Percentiles rank a stretch among this genome's conserved stretches.
These are phyloP conservation scores for Lipomyces mesembrius DNA, from an alignment of 805 yeast genomes.

Conservation along the genomic window DNA sequence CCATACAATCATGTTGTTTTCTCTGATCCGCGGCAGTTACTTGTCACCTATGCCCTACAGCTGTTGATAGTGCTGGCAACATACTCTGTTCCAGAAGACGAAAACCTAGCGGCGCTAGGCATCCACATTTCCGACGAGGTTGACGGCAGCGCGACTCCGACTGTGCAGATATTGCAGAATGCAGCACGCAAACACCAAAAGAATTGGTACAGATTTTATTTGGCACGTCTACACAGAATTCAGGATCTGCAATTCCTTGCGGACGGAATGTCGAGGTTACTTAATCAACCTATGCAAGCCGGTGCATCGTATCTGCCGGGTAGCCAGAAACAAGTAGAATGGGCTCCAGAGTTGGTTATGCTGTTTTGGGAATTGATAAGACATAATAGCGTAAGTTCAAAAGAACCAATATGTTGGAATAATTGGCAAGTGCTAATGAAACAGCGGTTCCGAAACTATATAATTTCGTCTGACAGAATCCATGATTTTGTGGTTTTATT, in stretches of 20 bases:
- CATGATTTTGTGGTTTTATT: conserved; percentile 60
- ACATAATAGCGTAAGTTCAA: conserved; percentile 55
- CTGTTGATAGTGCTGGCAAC: conserved; percentile 63
- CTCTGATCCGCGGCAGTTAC: conserved; percentile 40
- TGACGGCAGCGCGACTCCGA: conserved; percentile 10
- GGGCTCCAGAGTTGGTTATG: conserved; percentile 65
- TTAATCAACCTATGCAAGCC: conserved; percentile 50
- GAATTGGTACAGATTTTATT: conserved; percentile 45
- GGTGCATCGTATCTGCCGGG: conserved; percentile 43
- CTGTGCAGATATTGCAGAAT: conserved; percentile 17
- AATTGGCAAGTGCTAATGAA: background rate
- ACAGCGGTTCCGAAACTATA: conserved; percentile 43
- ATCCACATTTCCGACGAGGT: conserved; percentile 15
- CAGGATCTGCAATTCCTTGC: conserved; percentile 47
- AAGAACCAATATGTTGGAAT: background rate
- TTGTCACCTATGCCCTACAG: conserved; percentile 62
- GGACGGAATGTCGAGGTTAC: conserved; percentile 42
- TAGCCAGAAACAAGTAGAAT: conserved; percentile 39
- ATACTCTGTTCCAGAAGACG: conserved; percentile 60
- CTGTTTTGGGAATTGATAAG: conserved; percentile 78
- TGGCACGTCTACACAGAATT: conserved; percentile 45
- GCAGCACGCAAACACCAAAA: conserved; percentile 14
- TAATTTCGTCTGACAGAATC: conserved; percentile 54
- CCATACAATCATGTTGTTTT: conserved; percentile 44
- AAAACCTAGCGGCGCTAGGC: conserved; percentile 19